Percentiles rank a stretch among this genome's conserved stretches.
Evolutionary conservation across 805 yeast genomes (phyloP).

Genomic region (Blastobotrys peoriensis): DNA sequence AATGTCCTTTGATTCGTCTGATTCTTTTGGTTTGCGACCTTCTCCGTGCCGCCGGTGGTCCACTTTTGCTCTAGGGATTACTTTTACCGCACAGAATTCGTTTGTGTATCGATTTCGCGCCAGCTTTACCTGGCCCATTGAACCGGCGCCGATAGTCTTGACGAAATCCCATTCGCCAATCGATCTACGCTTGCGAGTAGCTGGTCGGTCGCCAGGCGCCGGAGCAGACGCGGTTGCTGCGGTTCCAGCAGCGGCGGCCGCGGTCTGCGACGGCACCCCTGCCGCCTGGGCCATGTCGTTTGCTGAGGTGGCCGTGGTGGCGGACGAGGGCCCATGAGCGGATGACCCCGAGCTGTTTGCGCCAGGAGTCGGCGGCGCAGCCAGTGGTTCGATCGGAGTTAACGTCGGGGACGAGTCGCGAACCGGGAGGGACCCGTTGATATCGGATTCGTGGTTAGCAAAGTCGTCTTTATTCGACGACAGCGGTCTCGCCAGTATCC

Average conservation of each 20-base stretch:
- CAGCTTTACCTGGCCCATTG: constrained; percentile 97
- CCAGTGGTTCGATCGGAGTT: constrained; percentile 5
- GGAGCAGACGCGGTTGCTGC: not conserved
- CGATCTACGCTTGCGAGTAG: constrained; percentile 57
- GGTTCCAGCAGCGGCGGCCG: not conserved
- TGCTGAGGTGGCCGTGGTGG: not conserved
- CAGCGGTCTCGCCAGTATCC: not conserved
- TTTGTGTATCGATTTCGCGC: constrained; percentile 76
- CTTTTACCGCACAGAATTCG: constrained; percentile 79
- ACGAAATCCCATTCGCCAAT: constrained; percentile 97
- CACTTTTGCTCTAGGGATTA: constrained; percentile 84
- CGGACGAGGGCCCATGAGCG: not conserved
- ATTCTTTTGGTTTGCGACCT: constrained; percentile 35
- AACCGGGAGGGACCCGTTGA: not conserved
- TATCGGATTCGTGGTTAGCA: too few relatives aligned
- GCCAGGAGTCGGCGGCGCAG: constrained; percentile 2
- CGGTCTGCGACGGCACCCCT: not conserved
- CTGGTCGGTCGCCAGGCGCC: too few relatives aligned
- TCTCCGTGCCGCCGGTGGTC: constrained; percentile 54
- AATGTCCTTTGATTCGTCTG: constrained; percentile 80
- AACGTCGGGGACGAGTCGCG: constrained; percentile 3
- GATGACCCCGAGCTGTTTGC: not conserved
- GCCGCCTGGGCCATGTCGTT: not conserved
- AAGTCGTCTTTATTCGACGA: too few relatives aligned
- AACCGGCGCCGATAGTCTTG: constrained; percentile 95